These are phyloP conservation scores for Abrus pulchellus DNA, from an alignment of 306 rosid species.

Conservation along the genomic window DNA sequence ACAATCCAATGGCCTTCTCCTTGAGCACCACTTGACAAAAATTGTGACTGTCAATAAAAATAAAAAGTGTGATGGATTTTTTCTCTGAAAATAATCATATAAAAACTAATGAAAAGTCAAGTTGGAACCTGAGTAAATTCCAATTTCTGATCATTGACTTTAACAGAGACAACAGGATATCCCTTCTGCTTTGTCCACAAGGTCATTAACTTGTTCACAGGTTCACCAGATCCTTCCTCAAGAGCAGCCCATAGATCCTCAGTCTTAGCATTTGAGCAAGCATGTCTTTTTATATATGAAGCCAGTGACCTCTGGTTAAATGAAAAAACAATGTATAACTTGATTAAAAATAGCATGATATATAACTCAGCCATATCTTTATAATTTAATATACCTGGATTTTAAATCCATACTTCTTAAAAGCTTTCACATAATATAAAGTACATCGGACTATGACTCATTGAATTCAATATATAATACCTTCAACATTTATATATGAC, in stretches of 20 bases:
- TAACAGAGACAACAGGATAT: slow-evolving; percentile 86
- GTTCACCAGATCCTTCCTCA: slow-evolving; percentile 94
- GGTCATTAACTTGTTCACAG: slow-evolving; percentile 86
- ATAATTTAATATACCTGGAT: slow-evolving; percentile 16
- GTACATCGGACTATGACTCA: not conserved
- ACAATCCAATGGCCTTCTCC: slow-evolving; percentile 92
- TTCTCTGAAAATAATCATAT: slow-evolving; percentile 24
- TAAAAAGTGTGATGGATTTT: slow-evolving; percentile 26
- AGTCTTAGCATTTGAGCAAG: slow-evolving; percentile 86
- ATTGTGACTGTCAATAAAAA: slow-evolving; percentile 73
- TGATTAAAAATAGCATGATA: slow-evolving; percentile 17
- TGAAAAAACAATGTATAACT: slow-evolving; percentile 43
- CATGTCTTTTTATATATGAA: slow-evolving; percentile 79
- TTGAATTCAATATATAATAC: slow-evolving; percentile 5
- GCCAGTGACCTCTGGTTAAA: slow-evolving; percentile 87
- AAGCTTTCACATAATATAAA: slow-evolving; percentile 1
- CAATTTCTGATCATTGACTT: slow-evolving; percentile 68
- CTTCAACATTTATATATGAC: not conserved
- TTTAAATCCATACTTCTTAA: slow-evolving; percentile 6
- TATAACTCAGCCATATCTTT: slow-evolving; percentile 29
- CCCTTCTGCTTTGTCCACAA: slow-evolving; percentile 97
- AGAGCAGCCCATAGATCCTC: slow-evolving; percentile 97
- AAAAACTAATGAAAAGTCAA: slow-evolving; percentile 36
- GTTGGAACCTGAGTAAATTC: slow-evolving; percentile 83
- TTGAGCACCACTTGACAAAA: slow-evolving; percentile 79